phyloP scores from a whole-genome alignment of 106 monocot species.

The Phalaenopsis aphrodite region DNA sequence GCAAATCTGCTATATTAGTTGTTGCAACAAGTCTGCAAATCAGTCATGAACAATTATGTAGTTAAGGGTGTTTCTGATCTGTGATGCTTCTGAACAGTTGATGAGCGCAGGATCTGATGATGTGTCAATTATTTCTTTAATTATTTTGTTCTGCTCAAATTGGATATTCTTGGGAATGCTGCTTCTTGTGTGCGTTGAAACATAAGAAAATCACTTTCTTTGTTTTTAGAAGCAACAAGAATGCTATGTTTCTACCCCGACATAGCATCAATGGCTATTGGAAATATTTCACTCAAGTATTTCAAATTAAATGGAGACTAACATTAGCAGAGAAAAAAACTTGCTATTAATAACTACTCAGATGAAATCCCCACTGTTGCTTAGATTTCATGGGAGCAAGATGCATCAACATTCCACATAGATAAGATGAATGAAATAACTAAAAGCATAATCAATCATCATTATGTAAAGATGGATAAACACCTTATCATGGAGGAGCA shows the following conservation, averaged over 20 bases:
- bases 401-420: background rate
- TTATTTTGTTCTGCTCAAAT: background rate
- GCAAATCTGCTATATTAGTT: slow-evolving; percentile 8
- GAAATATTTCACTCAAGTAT: background rate
- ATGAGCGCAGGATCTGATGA: background rate
- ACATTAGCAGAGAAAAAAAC: background rate
- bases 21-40: background rate
- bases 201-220: background rate
- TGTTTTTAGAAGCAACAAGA: background rate
- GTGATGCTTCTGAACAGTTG: background rate
- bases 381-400: background rate
- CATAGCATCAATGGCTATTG: background rate
- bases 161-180: background rate
- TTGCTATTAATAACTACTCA: background rate
- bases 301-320: background rate
- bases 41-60: background rate
- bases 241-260: background rate
- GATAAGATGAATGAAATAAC: background rate
- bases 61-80: background rate
- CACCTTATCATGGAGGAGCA: slow-evolving; percentile 95
- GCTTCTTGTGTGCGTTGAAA: background rate
- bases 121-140: background rate
- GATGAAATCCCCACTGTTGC: background rate
- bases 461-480: background rate
- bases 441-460: background rate